Evolutionary conservation across 2,329 filamentous ascomycete genomes (phyloP).

Genomic region (Aschersonia sp.): DNA sequence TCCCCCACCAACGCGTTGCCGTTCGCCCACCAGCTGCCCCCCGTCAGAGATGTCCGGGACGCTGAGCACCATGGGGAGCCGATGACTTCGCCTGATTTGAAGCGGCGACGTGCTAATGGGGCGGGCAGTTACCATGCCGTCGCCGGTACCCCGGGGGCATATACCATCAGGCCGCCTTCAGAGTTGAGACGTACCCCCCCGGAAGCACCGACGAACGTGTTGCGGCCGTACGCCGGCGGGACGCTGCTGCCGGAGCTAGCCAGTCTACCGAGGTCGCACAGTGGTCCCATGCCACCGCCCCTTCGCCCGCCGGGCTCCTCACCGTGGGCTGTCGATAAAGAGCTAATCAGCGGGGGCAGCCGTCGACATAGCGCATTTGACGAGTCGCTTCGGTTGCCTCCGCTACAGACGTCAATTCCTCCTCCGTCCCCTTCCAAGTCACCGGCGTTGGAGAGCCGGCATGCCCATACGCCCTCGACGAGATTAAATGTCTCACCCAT

Average conservation of each 20-base stretch:
- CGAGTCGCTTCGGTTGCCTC: conserved; percentile 37
- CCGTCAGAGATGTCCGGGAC: conserved; percentile 13
- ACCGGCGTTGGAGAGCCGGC: conserved; percentile 12
- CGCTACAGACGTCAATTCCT: conserved; percentile 29
- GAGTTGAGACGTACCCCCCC: conserved; percentile 9
- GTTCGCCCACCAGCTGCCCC: conserved; percentile 9
- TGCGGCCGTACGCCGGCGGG: background rate
- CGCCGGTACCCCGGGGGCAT: conserved; percentile 4
- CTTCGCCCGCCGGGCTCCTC: conserved; percentile 26
- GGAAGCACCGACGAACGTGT: conserved; percentile 4
- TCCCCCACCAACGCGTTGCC: conserved; percentile 10
- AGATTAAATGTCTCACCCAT: conserved; percentile 9
- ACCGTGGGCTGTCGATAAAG: conserved; percentile 14
- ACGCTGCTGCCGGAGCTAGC: conserved; percentile 16
- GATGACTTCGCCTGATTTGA: conserved; percentile 33
- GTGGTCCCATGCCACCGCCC: conserved; percentile 37
- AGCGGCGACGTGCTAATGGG: conserved; percentile 46
- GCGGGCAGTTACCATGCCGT: conserved; percentile 17
- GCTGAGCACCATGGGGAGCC: conserved; percentile 12
- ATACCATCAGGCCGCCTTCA: conserved; percentile 3
- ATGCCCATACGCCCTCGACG: conserved; percentile 12
- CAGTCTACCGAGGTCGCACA: conserved; percentile 15
- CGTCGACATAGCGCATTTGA: conserved; percentile 34
- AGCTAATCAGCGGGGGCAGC: conserved; percentile 8
- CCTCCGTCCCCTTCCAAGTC: conserved; percentile 13